phyloP scores from a whole-genome alignment of 1,139 yeast species.

The Scheffersomyces quercinus region DNA sequence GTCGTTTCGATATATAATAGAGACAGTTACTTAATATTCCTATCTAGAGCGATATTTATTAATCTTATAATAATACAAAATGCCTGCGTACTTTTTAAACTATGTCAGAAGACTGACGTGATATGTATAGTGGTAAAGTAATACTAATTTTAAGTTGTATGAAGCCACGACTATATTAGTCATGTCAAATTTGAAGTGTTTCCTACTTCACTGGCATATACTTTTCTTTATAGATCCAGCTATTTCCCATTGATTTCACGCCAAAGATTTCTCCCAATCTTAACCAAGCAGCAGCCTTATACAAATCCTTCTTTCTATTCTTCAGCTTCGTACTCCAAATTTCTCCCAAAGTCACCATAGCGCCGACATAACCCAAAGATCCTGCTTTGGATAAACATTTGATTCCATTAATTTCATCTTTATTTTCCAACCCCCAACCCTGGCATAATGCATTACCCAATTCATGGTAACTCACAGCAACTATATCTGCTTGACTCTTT shows the following conservation, averaged over 20 bases:
- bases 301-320: slow-evolving; percentile 56
- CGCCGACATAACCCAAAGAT: slow-evolving; percentile 66
- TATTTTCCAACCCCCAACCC: slow-evolving; percentile 58
- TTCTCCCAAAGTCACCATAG: slow-evolving; percentile 72
- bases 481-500: slow-evolving; percentile 29
- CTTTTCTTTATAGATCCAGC: slow-evolving; percentile 79
- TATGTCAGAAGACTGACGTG: no score
- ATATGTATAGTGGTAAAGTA: no score
- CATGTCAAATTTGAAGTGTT: neutral
- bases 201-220: slow-evolving; percentile 36
- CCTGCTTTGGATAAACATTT: slow-evolving; percentile 67
- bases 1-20: neutral
- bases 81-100: no score
- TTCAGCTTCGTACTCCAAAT: slow-evolving; percentile 63
- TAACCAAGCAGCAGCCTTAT: slow-evolving; percentile 71
- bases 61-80: no score
- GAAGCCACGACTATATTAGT: no score
- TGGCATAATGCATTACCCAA: slow-evolving; percentile 60
- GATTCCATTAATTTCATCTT: slow-evolving; percentile 61
- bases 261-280: slow-evolving; percentile 69
- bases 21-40: no score
- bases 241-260: slow-evolving; percentile 63
- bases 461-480: slow-evolving; percentile 46
- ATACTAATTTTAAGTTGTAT: no score
- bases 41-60: no score